Conservation (phyloP, 352 stramenopile species). For the Phytopythium oedochilum region DNA sequence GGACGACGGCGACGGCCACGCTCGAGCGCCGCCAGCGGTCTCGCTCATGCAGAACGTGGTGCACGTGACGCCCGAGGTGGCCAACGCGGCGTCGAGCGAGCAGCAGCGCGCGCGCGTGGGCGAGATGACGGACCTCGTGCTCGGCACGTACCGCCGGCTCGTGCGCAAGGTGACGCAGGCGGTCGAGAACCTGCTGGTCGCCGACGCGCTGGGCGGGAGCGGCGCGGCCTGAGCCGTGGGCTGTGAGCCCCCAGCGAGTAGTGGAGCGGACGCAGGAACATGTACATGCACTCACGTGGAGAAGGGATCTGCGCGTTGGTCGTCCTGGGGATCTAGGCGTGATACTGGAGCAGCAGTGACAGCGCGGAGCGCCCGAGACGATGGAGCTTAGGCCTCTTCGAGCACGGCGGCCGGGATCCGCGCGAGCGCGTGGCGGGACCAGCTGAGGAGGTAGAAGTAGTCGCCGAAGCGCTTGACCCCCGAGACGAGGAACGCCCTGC, state of each 20-base stretch:
- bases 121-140: conserved; percentile 46
- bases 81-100: conserved; percentile 4
- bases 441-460: conserved; percentile 54
- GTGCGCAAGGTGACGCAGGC: conserved; percentile 37
- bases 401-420: conserved; percentile 35
- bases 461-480: conserved; percentile 34
- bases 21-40: no score
- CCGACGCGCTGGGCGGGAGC: conserved; percentile 9
- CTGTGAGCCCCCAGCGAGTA: no score
- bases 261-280: no score
- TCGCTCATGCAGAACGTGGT: conserved; percentile 15
- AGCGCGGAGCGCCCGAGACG: background rate
- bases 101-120: conserved; percentile 24
- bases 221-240: conserved; percentile 1
- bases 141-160: conserved; percentile 33
- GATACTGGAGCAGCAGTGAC: no score
- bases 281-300: no score
- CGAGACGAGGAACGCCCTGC: conserved; percentile 33
- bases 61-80: conserved; percentile 21
- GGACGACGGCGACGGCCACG: background rate
- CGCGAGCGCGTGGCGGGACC: conserved; percentile 31
- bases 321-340: no score
- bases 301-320: no score
- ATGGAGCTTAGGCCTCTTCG: conserved; percentile 11
- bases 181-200: conserved; percentile 31